These are phyloP conservation scores for Astragalus membranaceus DNA, from an alignment of 306 rosid genomes.

Conservation along the genomic window DNA sequence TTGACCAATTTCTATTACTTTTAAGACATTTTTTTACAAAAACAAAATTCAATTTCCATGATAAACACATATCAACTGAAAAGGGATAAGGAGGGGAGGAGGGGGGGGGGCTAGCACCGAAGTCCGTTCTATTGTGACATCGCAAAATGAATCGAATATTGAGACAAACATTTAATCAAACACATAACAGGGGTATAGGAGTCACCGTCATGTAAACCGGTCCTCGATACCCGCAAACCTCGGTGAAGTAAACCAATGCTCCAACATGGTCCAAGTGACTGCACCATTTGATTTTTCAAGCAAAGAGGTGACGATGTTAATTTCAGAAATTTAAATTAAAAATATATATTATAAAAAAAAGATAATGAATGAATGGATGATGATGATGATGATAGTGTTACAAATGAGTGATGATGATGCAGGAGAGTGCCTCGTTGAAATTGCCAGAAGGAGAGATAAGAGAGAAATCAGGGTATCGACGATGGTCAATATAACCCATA, in stretches of 20 bases:
- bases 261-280: neutral
- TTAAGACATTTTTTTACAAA: too few relatives aligned
- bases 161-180: slow-evolving; percentile 34
- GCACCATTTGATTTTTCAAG: slow-evolving; percentile 7
- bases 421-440: slow-evolving; percentile 44
- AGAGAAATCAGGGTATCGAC: slow-evolving; percentile 73
- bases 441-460: slow-evolving; percentile 38
- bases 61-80: neutral
- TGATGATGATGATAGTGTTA: slow-evolving; percentile 13
- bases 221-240: too few relatives aligned
- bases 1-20: too few relatives aligned
- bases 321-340: neutral
- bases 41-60: too few relatives aligned
- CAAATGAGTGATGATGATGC: slow-evolving; percentile 88
- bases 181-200: slow-evolving; percentile 1
- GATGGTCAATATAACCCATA: slow-evolving; percentile 63
- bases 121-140: neutral
- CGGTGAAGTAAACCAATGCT: too few relatives aligned
- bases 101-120: too few relatives aligned
- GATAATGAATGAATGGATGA: too few relatives aligned
- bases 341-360: neutral
- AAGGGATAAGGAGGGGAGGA: too few relatives aligned
- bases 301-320: neutral
- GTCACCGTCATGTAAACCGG: slow-evolving; percentile 22
- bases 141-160: neutral